phyloP scores from a whole-genome alignment of 345 rosid species.

The Microcos paniculata region DNA sequence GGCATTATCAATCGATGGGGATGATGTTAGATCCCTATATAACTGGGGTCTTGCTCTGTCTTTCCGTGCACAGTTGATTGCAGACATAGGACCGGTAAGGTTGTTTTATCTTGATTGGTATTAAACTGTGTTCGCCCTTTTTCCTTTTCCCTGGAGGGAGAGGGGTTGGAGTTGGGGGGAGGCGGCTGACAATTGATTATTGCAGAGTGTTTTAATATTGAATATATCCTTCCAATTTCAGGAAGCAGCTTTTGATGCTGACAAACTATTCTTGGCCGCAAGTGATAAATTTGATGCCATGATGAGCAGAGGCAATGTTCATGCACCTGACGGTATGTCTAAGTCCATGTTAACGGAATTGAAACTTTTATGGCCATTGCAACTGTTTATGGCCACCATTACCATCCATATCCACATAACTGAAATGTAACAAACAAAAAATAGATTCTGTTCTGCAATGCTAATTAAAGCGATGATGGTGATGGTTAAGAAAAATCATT shows the following conservation, averaged over 20 bases:
- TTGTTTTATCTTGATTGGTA: neutral
- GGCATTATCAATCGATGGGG: slow-evolving; percentile 64
- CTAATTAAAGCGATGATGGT: neutral
- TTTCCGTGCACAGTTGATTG: slow-evolving; percentile 68
- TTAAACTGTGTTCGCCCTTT: too few species aligned
- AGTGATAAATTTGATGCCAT: slow-evolving; percentile 67
- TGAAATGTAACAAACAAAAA: neutral
- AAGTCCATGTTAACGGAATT: neutral
- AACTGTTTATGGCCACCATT: neutral
- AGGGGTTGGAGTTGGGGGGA: neutral
- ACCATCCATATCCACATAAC: too few species aligned
- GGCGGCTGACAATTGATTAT: neutral
- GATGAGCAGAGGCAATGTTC: slow-evolving; percentile 60
- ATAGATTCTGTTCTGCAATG: neutral
- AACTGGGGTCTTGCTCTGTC: slow-evolving; percentile 82
- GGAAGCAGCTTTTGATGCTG: slow-evolving; percentile 74
- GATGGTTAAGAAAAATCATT: neutral
- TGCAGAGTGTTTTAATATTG: neutral
- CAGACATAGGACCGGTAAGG: slow-evolving; percentile 80
- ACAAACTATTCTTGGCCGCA: slow-evolving; percentile 73
- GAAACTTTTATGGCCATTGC: neutral
- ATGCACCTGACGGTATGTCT: slow-evolving; percentile 62
- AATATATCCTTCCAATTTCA: slow-evolving; percentile 27
- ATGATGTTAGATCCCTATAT: slow-evolving; percentile 60
- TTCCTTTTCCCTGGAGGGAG: neutral